phyloP scores from a whole-genome alignment of 1,284 basidiomycete genomes.

The Schizopora paradoxa region DNA sequence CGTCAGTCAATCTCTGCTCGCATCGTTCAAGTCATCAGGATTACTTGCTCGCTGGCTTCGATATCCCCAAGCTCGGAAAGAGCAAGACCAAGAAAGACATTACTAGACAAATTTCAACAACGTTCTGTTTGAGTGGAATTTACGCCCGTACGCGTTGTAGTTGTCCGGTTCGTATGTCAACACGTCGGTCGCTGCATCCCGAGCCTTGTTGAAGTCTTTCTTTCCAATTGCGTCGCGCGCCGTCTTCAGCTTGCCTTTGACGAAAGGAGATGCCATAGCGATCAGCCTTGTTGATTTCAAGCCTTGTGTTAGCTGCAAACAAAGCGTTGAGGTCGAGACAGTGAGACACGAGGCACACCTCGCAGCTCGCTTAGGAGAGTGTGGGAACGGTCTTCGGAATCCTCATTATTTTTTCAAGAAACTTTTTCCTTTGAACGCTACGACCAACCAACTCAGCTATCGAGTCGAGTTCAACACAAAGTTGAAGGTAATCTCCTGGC shows the following conservation, averaged over 20 bases:
- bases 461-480: too few relatives aligned
- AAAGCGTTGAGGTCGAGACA: too few relatives aligned
- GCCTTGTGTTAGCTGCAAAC: too few relatives aligned
- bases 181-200: slow-evolving; percentile 56
- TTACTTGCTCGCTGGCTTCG: slow-evolving; percentile 81
- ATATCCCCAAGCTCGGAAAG: slow-evolving; percentile 65
- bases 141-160: slow-evolving; percentile 68
- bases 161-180: slow-evolving; percentile 72
- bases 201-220: slow-evolving; percentile 71
- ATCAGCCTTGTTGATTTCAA: slow-evolving; percentile 20
- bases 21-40: slow-evolving; percentile 15
- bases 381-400: too few relatives aligned
- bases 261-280: slow-evolving; percentile 43
- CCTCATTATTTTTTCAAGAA: too few relatives aligned
- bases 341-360: too few relatives aligned
- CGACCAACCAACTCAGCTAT: too few relatives aligned
- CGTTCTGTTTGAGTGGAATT: slow-evolving; percentile 1
- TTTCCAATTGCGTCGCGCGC: slow-evolving; percentile 72
- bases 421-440: too few relatives aligned
- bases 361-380: too few relatives aligned
- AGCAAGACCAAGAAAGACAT: slow-evolving; percentile 79
- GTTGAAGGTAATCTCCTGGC: too few relatives aligned
- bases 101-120: slow-evolving; percentile 53
- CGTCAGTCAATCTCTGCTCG: not conserved
- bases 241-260: slow-evolving; percentile 75